Evolutionary conservation across 176 grass and related monocot species (phyloP), one percentile per base, ranked within the genome.

Genomic region (Calamus simplicifolius): DNA sequence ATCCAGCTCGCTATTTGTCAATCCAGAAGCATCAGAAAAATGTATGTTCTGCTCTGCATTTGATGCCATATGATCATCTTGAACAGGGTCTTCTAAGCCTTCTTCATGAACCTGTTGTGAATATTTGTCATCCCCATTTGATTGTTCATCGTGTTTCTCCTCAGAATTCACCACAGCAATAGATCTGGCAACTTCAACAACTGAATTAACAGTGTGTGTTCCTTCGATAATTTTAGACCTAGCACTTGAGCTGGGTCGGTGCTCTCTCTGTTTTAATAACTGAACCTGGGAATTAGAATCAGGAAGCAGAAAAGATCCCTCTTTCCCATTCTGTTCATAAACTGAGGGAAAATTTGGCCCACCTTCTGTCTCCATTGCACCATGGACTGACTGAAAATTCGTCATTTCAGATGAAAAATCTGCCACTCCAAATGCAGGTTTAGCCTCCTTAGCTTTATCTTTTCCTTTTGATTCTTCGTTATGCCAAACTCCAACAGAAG

Each of bases 101-200:
- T 52, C 58, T 13, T 62, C 50, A 27, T 73, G 70, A 29, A 62
- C 38, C 62, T 18, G 19, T 5, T 16, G 19, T n/a, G 59, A 73
- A 54, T 26, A 5, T 16, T 35, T 49, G 18, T 23, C 55, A 12
- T 28, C 56, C 23, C 56, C 58, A 73, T 73, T 43, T 43, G 52
- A 18, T 0, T 25, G 27, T 0, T 23, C 86, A 67, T 79, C 74
- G 25, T 77, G 75, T 23, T 87, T 87, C 58, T 76, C 80, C 48
- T 78, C 69, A 6, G 69, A 75, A 58, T 23, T 59, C 60, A 81
- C 76, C 16, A 72, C 69, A 57, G 85, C 66, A 54, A 98, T 75
- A 52, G 15, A 63, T 77, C 81, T 85, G 52, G 93, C 83, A 75
- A 88, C 93, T 75, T 88, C 79, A 68, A 98, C 78, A 64, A 83